Percentiles rank a stretch among this genome's conserved stretches.
Conservation (phyloP, 768 basidiomycete genomes). For the Cystobasidium onofrii region DNA sequence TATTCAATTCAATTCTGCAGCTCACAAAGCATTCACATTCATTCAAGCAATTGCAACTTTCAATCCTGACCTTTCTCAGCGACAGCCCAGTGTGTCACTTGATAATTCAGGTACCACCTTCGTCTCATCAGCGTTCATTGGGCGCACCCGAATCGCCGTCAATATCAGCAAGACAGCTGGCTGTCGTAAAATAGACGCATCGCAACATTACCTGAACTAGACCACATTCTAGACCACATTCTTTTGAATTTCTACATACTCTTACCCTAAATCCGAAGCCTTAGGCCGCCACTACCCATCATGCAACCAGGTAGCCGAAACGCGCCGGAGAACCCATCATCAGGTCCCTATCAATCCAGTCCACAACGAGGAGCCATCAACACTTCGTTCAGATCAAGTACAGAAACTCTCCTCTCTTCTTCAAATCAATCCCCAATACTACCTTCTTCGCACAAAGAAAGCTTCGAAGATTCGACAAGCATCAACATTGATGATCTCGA, state of each 20-base stretch:
- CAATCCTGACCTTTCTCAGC: neutral
- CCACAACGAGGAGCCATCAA: neutral
- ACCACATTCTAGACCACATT: neutral
- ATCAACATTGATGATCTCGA: neutral
- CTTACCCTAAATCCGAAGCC: too few relatives aligned
- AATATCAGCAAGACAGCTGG: neutral
- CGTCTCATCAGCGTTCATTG: too few relatives aligned
- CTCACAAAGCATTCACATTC: neutral
- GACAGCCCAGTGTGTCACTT: too few relatives aligned
- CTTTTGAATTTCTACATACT: neutral
- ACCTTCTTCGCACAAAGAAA: neutral
- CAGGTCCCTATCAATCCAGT: neutral
- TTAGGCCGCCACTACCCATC: too few relatives aligned
- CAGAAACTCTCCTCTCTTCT: neutral
- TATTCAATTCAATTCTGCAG: neutral
- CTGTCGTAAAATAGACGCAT: neutral
- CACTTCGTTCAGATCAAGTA: neutral
- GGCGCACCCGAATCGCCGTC: too few relatives aligned
- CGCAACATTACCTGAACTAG: neutral
- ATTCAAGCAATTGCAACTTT: neutral
- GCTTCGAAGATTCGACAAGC: neutral
- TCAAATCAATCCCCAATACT: neutral
- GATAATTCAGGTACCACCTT: too few relatives aligned
- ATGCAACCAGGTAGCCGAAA: neutral
- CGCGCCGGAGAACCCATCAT: neutral